These are phyloP conservation scores for Sporothrix globosa DNA, from an alignment of 2,329 filamentous ascomycete species.

Conservation along the genomic window DNA sequence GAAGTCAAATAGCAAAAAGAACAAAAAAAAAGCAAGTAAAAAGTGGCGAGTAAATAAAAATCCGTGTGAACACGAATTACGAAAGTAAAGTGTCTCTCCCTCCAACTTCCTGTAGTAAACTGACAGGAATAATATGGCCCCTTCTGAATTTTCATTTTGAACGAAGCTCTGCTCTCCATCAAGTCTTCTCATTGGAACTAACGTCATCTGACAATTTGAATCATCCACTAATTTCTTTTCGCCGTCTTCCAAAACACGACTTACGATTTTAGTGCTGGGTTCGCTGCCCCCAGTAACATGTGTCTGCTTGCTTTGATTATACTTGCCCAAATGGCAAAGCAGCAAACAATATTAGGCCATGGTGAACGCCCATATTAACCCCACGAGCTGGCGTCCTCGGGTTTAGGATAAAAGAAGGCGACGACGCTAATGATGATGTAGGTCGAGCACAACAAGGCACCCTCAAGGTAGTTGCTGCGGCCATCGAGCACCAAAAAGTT, in stretches of 20 bases:
- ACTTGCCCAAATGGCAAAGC: background rate
- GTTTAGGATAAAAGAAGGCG: slow-evolving; percentile 65
- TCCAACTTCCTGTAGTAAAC: background rate
- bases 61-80: slow-evolving; percentile 8
- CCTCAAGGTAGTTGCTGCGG: slow-evolving; percentile 84
- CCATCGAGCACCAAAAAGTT: slow-evolving; percentile 87
- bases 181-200: background rate
- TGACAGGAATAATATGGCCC: background rate
- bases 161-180: no score
- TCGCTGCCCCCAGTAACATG: background rate
- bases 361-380: slow-evolving; percentile 3
- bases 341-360: background rate
- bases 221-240: background rate
- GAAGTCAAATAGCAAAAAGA: background rate
- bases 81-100: slow-evolving; percentile 4
- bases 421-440: slow-evolving; percentile 70
- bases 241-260: background rate
- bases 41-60: slow-evolving; percentile 19
- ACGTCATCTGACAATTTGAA: background rate
- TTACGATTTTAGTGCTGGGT: background rate
- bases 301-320: background rate
- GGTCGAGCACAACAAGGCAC: slow-evolving; percentile 67
- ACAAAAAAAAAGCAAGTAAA: background rate
- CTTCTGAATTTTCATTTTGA: background rate
- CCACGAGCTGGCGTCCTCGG: slow-evolving; percentile 31